Base-by-base conservation (phyloP, 2,329 filamentous ascomycete genomes). In the Cladophialophora exuberans region DNA sequence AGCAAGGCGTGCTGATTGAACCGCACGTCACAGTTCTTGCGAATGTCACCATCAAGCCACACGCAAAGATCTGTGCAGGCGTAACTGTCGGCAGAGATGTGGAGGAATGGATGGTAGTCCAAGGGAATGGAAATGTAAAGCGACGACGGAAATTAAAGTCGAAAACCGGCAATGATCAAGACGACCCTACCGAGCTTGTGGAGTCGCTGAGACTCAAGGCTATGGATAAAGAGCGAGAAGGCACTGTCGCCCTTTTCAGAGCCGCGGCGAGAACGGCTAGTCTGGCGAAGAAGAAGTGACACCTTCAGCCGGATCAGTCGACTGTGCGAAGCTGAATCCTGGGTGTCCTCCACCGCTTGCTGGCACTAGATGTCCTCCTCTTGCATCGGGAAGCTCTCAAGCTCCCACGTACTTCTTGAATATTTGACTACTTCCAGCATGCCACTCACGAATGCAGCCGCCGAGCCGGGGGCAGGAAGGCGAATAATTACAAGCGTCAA, bases 51-150 rank as follows among this genome's bases (percentile, higher is more conserved):
- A 63, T 74, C 3, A 68, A 72, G n/a, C 62, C 71, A 78, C 82
- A 90, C 67, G 87, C 87, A 65, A 90, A 87, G 18, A 78, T 92
- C 47, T 86, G 87, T 6, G 80, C 87, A 0, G 77, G 83, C 56
- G 85, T 82, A 20, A 75, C 79, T 22, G 58, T 61, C 9, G 80
- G 81, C 0, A 81, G 83, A 26, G 72, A 76, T 9, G 66, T 92
- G 0, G 81, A 82, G 0, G 86, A 90, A 56, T 84, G 82, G 67
- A 86, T 84, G 0, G 87, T 91, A 4, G 74, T 90, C 18, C 90
- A 83, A 70, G 85, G 86, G 0, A 81, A 85, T 22, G 75, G 65
- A 20, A 62, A 67, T 13, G 48, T 62, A 38, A 70, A 69, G 15
- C 66, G 73, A 61, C 64, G 69, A 26, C 61, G 62, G 22, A 57